Evolutionary conservation across 257 asterid genomes (phyloP).

Genomic region (Solanum appendiculatum): DNA sequence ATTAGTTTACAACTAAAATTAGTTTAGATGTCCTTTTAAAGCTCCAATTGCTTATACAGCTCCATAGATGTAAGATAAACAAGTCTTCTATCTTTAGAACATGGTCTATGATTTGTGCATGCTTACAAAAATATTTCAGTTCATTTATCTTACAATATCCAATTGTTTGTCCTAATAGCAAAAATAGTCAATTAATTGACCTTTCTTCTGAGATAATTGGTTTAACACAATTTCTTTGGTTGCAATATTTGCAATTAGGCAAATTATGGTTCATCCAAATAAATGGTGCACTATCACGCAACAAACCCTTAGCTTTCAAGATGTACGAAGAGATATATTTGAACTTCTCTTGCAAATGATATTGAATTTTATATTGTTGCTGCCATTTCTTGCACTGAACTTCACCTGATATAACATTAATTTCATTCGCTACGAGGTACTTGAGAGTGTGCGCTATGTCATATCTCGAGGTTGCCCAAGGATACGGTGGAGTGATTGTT

Average conservation of each 20-base stretch:
- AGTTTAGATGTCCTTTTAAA: too few relatives aligned
- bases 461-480: conserved; percentile 7
- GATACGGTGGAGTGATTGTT: conserved; percentile 1
- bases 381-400: conserved; percentile 8
- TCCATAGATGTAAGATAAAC: too few relatives aligned
- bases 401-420: not conserved
- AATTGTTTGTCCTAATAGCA: conserved; percentile 3
- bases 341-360: not conserved
- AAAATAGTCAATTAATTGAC: conserved; percentile 6
- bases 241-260: conserved; percentile 1
- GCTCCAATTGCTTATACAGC: too few relatives aligned
- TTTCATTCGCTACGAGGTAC: not conserved
- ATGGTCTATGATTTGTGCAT: not conserved
- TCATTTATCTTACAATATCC: not conserved
- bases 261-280: conserved; percentile 3
- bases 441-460: not conserved
- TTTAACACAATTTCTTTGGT: conserved; percentile 9
- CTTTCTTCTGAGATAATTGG: not conserved
- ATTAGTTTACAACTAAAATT: too few relatives aligned
- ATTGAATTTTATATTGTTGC: not conserved
- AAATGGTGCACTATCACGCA: conserved; percentile 7
- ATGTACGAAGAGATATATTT: not conserved
- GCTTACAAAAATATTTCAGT: conserved; percentile 9
- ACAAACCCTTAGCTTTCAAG: not conserved
- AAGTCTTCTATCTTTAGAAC: too few relatives aligned